Conservation (phyloP, 2,329 filamentous ascomycete genomes). For the Neofusicoccum ribis region DNA sequence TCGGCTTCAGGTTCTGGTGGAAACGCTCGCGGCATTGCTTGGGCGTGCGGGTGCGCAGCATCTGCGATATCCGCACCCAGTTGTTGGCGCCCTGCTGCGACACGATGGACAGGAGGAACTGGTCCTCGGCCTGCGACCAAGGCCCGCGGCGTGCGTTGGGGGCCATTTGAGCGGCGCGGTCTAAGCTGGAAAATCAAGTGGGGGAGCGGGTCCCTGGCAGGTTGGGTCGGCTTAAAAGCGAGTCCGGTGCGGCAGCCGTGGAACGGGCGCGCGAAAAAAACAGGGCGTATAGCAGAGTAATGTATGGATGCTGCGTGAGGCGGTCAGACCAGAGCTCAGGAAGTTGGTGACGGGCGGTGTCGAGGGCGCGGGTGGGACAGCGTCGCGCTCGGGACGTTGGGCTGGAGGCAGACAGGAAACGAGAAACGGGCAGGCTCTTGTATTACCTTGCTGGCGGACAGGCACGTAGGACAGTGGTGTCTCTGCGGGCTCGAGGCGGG, state of each 20-base stretch:
- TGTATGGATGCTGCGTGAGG: neutral
- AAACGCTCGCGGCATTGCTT: constrained; percentile 96
- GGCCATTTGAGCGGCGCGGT: constrained; percentile 2
- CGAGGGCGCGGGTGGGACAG: neutral
- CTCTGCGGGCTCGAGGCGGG: neutral
- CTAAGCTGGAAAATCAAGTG: neutral
- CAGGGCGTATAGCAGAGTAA: neutral
- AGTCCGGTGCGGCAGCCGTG: neutral
- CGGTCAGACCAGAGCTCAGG: neutral
- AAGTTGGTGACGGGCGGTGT: too few relatives aligned
- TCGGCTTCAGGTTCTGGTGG: constrained; percentile 88
- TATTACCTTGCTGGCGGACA: constrained; percentile 6
- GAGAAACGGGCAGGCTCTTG: constrained; percentile 12
- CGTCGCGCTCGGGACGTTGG: constrained; percentile 1
- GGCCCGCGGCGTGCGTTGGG: constrained; percentile 64
- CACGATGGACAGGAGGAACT: constrained; percentile 69
- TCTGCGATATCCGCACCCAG: constrained; percentile 83
- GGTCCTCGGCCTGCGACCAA: constrained; percentile 79
- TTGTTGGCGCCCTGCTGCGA: constrained; percentile 73
- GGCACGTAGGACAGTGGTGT: neutral
- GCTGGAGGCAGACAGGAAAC: constrained; percentile 11
- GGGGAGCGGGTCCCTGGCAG: neutral
- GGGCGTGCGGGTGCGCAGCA: constrained; percentile 75
- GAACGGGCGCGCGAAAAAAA: neutral
- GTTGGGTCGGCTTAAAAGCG: neutral